phyloP scores from a whole-genome alignment of 1,284 basidiomycete genomes.

The Cutaneotrichosporon sp. region DNA sequence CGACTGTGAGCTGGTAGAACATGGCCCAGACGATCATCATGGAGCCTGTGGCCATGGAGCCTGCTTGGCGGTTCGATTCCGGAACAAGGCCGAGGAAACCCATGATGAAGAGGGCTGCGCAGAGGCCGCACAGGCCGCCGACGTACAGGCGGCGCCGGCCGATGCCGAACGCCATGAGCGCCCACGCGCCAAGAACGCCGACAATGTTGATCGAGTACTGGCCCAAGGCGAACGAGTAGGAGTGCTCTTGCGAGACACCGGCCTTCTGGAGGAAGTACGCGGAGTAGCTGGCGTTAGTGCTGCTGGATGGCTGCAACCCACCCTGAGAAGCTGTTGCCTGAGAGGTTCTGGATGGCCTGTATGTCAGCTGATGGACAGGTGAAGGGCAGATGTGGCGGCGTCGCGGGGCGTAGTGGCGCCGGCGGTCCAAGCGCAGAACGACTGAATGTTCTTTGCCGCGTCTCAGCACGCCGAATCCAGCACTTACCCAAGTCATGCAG shows the following conservation, averaged over 20 bases:
- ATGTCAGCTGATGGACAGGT: conserved; percentile 30
- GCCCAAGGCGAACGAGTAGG: conserved; percentile 49
- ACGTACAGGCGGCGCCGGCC: conserved; percentile 52
- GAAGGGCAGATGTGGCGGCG: not conserved
- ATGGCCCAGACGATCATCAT: conserved; percentile 50
- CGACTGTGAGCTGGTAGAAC: conserved; percentile 46
- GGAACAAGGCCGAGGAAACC: conserved; percentile 51
- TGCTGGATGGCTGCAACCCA: too few relatives aligned
- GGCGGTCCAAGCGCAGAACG: not conserved
- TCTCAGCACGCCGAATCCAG: too few relatives aligned
- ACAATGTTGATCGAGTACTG: conserved; percentile 38
- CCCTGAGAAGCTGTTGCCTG: conserved; percentile 38
- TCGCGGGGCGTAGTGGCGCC: too few relatives aligned
- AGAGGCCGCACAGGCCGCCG: conserved; percentile 49
- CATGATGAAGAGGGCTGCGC: conserved; percentile 51
- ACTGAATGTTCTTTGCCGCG: too few relatives aligned
- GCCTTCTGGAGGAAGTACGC: conserved; percentile 51
- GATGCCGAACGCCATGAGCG: conserved; percentile 45
- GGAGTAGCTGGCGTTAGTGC: conserved; percentile 16
- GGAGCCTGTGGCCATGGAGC: conserved; percentile 47
- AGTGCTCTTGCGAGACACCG: conserved; percentile 42
- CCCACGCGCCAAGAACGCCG: conserved; percentile 43
- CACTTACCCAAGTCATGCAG: conserved; percentile 28
- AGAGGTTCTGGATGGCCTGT: conserved; percentile 41
- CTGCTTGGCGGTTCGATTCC: conserved; percentile 20